Evolutionary conservation across 2,329 filamentous ascomycete species (phyloP).

Genomic region (Colletotrichum sp.): DNA sequence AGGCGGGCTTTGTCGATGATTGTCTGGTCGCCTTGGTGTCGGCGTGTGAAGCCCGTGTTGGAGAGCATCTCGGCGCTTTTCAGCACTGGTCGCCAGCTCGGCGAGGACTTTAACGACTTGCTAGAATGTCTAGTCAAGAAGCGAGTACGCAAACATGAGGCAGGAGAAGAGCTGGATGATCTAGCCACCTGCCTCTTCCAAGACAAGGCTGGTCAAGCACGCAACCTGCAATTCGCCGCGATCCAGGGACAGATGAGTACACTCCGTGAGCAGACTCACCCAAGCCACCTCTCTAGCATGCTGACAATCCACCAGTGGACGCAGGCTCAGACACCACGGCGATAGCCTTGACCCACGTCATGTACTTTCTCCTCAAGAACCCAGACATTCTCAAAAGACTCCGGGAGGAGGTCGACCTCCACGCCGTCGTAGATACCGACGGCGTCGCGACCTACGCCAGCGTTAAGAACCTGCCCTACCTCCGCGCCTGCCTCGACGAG

Average conservation of each 20-base stretch:
- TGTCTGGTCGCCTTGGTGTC: constrained; percentile 42
- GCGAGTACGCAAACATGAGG: not conserved
- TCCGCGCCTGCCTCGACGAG: constrained; percentile 58
- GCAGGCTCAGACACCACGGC: constrained; percentile 57
- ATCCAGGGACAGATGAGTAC: constrained; percentile 56
- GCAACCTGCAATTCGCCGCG: constrained; percentile 60
- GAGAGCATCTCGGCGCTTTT: not conserved
- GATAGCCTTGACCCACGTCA: constrained; percentile 54
- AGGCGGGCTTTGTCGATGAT: not conserved
- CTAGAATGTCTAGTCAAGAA: not conserved
- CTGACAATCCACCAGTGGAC: constrained; percentile 49
- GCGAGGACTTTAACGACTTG: not conserved
- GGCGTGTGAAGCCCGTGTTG: not conserved
- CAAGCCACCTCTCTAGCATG: not conserved
- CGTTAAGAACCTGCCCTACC: constrained; percentile 55
- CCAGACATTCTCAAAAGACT: constrained; percentile 42
- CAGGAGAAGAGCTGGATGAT: constrained; percentile 58
- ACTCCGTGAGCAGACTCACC: not conserved
- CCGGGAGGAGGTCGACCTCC: not conserved
- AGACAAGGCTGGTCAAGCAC: constrained; percentile 36
- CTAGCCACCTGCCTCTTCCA: not conserved
- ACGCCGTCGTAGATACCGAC: not conserved
- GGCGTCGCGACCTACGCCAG: constrained; percentile 49
- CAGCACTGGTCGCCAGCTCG: not conserved
- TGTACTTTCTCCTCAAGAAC: constrained; percentile 57